A percentile compares a stretch with the other conserved stretches of the same genome.
phyloP scores from a whole-genome alignment of 805 yeast genomes.

The Lipomyces yamadae region DNA sequence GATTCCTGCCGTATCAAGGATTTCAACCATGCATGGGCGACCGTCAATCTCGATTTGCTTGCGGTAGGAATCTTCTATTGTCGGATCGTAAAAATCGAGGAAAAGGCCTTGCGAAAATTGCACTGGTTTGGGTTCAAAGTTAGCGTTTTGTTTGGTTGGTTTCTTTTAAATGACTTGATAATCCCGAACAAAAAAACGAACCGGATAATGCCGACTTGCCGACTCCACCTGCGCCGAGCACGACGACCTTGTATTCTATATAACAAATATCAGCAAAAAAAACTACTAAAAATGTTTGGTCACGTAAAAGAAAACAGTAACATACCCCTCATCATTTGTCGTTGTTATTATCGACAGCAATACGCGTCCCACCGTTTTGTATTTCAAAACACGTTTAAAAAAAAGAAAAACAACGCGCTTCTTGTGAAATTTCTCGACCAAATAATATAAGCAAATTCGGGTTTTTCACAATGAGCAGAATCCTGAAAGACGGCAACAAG shows the following conservation, averaged over 20 bases:
- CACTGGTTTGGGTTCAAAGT: conserved; percentile 18
- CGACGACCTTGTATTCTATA: conserved; percentile 61
- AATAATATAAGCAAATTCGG: too few relatives aligned
- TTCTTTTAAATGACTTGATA: neutral
- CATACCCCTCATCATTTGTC: conserved; percentile 1
- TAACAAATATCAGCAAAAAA: neutral
- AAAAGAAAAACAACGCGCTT: too few relatives aligned
- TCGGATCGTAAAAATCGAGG: conserved; percentile 73
- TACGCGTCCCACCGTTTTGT: neutral
- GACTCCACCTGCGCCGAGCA: conserved; percentile 96
- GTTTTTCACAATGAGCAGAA: too few relatives aligned
- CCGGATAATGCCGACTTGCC: conserved; percentile 60
- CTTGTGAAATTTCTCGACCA: too few relatives aligned
- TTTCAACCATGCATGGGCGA: conserved; percentile 83
- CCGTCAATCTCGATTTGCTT: conserved; percentile 89
- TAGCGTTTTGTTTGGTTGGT: neutral
- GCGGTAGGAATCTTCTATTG: conserved; percentile 94
- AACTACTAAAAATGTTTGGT: neutral
- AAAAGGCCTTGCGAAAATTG: conserved; percentile 35
- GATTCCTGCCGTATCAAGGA: conserved; percentile 90
- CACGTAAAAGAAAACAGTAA: neutral
- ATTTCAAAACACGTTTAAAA: neutral
- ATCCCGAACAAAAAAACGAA: conserved; percentile 1
- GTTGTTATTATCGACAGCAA: too few relatives aligned
- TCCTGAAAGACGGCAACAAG: too few relatives aligned